Conservation (phyloP, 2,329 filamentous ascomycete species). For the Sporothrix protearum region DNA sequence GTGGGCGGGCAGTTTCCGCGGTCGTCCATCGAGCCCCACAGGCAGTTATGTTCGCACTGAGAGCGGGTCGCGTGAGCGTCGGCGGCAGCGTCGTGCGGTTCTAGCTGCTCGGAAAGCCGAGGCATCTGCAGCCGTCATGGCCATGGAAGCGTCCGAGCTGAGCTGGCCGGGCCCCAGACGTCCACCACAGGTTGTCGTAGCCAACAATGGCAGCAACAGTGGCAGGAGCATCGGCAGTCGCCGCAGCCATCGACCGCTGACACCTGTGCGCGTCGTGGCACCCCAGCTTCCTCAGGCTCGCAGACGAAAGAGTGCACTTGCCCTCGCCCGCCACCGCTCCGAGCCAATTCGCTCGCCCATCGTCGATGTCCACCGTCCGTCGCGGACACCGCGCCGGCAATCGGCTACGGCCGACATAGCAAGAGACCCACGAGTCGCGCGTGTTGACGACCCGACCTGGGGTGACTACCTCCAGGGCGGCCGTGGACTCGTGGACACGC, state of each 20-base stretch:
- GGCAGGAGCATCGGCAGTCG: background rate
- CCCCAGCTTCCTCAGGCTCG: background rate
- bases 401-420: background rate
- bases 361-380: background rate
- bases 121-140: background rate
- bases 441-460: background rate
- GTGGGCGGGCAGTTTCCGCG: background rate
- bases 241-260: background rate
- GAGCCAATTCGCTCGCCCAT: conserved; percentile 12
- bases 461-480: background rate
- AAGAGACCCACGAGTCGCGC: background rate
- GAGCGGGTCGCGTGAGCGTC: conserved; percentile 3
- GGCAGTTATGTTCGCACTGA: conserved; percentile 20
- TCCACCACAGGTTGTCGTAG: background rate
- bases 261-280: background rate
- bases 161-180: background rate
- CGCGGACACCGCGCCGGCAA: background rate
- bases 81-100: background rate
- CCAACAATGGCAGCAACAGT: background rate
- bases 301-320: background rate
- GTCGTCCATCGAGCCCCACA: conserved; percentile 7
- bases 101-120: background rate
- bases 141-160: background rate
- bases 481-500: background rate
- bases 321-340: background rate